Conservation (phyloP, 768 basidiomycete species). For the Bullera alba region DNA sequence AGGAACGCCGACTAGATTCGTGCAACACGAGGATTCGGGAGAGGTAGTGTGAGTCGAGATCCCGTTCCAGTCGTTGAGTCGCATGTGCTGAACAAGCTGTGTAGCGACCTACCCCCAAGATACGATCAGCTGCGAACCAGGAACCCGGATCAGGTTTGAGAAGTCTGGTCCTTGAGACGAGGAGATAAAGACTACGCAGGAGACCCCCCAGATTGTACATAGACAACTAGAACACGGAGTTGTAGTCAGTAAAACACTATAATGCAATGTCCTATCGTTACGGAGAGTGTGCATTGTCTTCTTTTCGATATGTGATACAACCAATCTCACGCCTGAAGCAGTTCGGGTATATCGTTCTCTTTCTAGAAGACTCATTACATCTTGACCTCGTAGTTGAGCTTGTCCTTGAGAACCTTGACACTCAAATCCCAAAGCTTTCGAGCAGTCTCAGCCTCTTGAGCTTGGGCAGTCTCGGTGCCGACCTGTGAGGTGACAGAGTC, state of each 20-base stretch:
- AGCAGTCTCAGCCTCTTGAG: conserved; percentile 29
- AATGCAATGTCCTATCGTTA: too few relatives aligned
- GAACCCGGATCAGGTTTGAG: conserved; percentile 33
- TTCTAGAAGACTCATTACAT: conserved; percentile 5
- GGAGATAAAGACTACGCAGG: too few relatives aligned
- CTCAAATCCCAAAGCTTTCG: conserved; percentile 40
- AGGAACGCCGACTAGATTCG: conserved; percentile 4
- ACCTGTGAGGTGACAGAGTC: conserved; percentile 1
- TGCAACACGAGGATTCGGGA: conserved; percentile 30
- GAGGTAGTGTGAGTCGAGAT: conserved; percentile 20
- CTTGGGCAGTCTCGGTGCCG: conserved; percentile 40
- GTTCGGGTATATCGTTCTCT: background rate
- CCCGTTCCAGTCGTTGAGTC: too few relatives aligned
- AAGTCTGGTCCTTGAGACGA: too few relatives aligned
- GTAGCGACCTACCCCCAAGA: conserved; percentile 27
- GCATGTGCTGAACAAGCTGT: background rate
- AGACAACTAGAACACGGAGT: background rate
- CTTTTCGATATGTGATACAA: too few relatives aligned
- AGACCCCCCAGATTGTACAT: too few relatives aligned
- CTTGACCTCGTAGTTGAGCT: conserved; percentile 32
- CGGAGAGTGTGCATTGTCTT: too few relatives aligned
- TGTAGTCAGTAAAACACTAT: too few relatives aligned
- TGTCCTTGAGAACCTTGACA: conserved; percentile 40
- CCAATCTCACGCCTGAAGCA: too few relatives aligned
- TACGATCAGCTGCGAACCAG: conserved; percentile 30